These are phyloP conservation scores for Sergeia podlipaevii DNA, from an alignment of 208 protist genomes.

Conservation along the genomic window DNA sequence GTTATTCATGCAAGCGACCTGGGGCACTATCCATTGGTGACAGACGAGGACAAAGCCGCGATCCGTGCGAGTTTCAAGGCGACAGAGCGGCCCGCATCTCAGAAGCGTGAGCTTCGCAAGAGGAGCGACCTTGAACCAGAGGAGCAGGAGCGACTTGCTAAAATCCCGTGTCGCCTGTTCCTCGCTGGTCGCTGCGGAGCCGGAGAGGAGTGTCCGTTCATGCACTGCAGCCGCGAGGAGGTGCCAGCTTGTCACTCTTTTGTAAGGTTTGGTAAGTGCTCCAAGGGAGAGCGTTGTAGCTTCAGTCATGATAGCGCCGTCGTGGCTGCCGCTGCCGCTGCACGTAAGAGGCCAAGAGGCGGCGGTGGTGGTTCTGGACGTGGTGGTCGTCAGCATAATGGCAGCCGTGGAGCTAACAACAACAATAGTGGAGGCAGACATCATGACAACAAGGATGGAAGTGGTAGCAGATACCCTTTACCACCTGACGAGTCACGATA, in stretches of 20 bases:
- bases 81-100: conserved; percentile 14
- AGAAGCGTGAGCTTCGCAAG: conserved; percentile 16
- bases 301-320: conserved; percentile 58
- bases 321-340: conserved; percentile 23
- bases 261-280: conserved; percentile 42
- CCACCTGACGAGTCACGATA: too few relatives aligned
- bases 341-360: conserved; percentile 25
- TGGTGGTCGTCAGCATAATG: not conserved
- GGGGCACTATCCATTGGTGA: conserved; percentile 44
- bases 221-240: conserved; percentile 66
- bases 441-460: too few relatives aligned
- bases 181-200: conserved; percentile 43
- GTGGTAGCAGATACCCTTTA: too few relatives aligned
- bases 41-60: conserved; percentile 63
- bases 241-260: conserved; percentile 65
- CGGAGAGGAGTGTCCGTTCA: conserved; percentile 61
- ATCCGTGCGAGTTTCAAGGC: conserved; percentile 69
- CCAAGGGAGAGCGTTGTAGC: conserved; percentile 57
- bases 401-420: not conserved
- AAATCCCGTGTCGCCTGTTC: conserved; percentile 70
- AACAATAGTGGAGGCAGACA: conserved; percentile 1
- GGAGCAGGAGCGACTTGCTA: conserved; percentile 32
- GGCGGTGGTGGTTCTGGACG: conserved; percentile 9
- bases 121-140: conserved; percentile 40
- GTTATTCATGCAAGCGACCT: conserved; percentile 46